Conservation (phyloP, 2,329 filamentous ascomycete genomes). For the Aquanectria penicillioides region DNA sequence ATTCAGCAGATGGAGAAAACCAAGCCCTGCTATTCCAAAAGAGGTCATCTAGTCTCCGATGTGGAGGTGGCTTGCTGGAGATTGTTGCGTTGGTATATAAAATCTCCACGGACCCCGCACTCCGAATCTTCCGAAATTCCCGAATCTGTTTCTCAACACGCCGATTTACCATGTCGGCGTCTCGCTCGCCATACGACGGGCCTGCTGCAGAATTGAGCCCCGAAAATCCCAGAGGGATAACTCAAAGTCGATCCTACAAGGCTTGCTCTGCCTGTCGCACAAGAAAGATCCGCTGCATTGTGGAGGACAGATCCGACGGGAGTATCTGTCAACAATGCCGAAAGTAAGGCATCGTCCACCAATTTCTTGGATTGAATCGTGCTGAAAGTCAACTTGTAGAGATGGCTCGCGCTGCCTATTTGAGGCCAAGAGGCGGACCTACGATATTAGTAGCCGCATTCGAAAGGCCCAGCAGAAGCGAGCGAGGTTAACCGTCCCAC, state of each 20-base stretch:
- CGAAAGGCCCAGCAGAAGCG: slow-evolving; percentile 11
- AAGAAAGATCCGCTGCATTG: slow-evolving; percentile 6
- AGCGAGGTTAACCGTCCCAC: not conserved
- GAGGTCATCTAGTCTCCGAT: too few relatives aligned
- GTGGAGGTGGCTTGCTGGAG: not conserved
- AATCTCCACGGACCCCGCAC: not conserved
- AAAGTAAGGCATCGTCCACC: not conserved
- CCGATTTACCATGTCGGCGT: not conserved
- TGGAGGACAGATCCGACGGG: not conserved
- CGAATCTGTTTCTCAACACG: not conserved
- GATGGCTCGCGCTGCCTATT: not conserved
- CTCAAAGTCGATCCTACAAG: not conserved
- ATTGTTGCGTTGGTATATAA: not conserved
- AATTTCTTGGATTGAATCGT: not conserved
- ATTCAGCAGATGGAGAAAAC: too few relatives aligned
- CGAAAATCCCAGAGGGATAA: not conserved
- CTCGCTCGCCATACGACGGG: not conserved
- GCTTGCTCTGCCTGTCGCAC: not conserved
- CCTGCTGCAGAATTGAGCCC: not conserved
- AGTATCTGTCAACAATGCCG: not conserved
- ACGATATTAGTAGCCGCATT: not conserved
- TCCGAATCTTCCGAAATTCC: slow-evolving; percentile 13
- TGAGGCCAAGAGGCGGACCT: not conserved
- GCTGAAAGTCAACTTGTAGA: not conserved
- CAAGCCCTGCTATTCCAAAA: too few relatives aligned